These are phyloP conservation scores for Monilinia aucupariae DNA, from an alignment of 2,329 filamentous ascomycete species.

Conservation along the genomic window DNA sequence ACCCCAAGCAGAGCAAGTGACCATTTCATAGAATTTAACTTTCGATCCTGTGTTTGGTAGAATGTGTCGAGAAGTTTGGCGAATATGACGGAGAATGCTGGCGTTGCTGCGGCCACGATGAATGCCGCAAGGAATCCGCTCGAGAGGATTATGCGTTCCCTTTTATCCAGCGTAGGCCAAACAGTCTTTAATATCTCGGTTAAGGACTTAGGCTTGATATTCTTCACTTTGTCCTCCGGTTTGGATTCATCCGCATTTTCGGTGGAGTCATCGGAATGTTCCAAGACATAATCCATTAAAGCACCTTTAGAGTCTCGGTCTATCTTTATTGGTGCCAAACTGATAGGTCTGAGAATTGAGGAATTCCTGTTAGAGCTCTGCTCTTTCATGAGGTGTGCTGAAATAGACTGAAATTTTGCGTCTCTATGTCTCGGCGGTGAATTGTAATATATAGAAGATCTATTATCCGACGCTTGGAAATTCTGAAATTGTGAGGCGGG, in stretches of 20 bases:
- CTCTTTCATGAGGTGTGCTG: not conserved
- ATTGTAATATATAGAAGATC: not conserved
- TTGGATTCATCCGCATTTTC: not conserved
- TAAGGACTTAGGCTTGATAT: slow-evolving; percentile 37
- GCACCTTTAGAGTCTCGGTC: not conserved
- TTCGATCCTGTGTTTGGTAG: slow-evolving; percentile 42
- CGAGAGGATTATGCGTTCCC: slow-evolving; percentile 50
- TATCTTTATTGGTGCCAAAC: not conserved
- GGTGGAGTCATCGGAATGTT: not conserved
- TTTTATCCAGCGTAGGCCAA: slow-evolving; percentile 56
- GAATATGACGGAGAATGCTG: slow-evolving; percentile 71
- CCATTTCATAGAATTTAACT: slow-evolving; percentile 45
- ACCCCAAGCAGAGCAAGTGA: slow-evolving; percentile 64
- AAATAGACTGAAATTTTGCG: not conserved
- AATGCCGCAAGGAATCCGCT: slow-evolving; percentile 47
- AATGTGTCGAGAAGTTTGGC: slow-evolving; percentile 67
- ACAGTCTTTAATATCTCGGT: slow-evolving; percentile 60
- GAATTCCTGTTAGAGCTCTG: not conserved
- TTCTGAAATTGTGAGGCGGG: not conserved
- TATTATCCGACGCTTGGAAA: not conserved
- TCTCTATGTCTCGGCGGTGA: not conserved
- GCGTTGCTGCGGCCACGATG: slow-evolving; percentile 28
- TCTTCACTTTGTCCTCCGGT: not conserved
- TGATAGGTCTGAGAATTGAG: not conserved
- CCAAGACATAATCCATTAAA: not conserved